phyloP scores from a whole-genome alignment of 202 grass and related monocot species.

The Zoysia matrella region DNA sequence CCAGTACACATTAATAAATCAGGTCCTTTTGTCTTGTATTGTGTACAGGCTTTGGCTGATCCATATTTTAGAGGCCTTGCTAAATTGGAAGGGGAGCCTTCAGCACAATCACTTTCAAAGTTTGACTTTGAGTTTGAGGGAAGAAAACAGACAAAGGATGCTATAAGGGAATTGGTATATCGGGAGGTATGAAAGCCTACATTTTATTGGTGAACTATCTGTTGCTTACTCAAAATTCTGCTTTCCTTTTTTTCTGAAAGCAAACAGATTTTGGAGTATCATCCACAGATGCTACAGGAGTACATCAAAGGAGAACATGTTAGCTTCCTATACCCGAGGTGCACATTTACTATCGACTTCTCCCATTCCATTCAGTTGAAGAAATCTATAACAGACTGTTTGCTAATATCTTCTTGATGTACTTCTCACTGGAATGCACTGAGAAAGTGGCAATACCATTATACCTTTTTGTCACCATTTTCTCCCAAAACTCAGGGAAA shows the following conservation, averaged over 20 bases:
- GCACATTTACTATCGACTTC: constrained; percentile 26
- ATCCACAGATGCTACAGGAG: constrained; percentile 66
- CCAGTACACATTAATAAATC: neutral
- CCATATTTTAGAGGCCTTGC: constrained; percentile 79
- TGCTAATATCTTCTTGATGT: neutral
- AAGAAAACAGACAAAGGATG: constrained; percentile 81
- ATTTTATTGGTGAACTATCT: constrained; percentile 24
- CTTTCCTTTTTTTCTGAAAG: constrained; percentile 59
- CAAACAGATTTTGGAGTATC: constrained; percentile 77
- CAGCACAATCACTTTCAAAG: constrained; percentile 73
- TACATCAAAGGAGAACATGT: constrained; percentile 73
- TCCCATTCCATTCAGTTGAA: constrained; percentile 16
- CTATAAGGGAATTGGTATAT: constrained; percentile 87
- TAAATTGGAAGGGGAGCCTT: constrained; percentile 68
- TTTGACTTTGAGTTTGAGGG: constrained; percentile 93
- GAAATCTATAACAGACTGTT: constrained; percentile 3
- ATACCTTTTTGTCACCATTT: neutral
- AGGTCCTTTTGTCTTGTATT: constrained; percentile 15
- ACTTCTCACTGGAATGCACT: neutral
- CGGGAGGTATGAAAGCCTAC: constrained; percentile 68
- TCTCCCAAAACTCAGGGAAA: neutral
- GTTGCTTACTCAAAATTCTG: constrained; percentile 12
- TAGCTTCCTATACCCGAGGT: constrained; percentile 98
- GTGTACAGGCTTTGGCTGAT: constrained; percentile 83
- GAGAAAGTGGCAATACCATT: neutral